Evolutionary conservation across 441 rosid species (phyloP).

Genomic region (Populus tomentosa): DNA sequence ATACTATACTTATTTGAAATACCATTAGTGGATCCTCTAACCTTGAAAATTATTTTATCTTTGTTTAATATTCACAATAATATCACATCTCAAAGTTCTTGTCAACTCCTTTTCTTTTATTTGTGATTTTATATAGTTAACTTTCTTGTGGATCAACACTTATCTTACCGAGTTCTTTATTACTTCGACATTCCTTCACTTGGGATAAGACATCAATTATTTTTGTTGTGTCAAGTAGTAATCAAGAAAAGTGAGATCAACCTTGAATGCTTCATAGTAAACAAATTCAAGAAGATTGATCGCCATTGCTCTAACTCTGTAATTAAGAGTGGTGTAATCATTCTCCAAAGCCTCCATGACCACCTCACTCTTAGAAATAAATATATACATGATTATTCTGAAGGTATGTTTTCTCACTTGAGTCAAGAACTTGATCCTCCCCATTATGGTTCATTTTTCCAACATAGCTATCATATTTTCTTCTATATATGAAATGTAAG

Average conservation of each 20-base stretch:
- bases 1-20: no score
- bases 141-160: no score
- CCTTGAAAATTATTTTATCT: no score
- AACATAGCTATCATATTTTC: constrained; percentile 46
- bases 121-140: no score
- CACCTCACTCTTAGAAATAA: constrained; percentile 44
- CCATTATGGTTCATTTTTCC: constrained; percentile 65
- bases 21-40: no score
- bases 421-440: constrained; percentile 58
- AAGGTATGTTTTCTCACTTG: constrained; percentile 70
- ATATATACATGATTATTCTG: constrained; percentile 70
- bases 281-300: constrained; percentile 83
- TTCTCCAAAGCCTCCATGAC: constrained; percentile 63
- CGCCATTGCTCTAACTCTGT: constrained; percentile 84
- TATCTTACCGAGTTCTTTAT: no score
- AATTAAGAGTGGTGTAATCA: constrained; percentile 66
- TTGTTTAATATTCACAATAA: no score
- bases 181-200: no score
- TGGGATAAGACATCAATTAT: no score
- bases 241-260: neutral
- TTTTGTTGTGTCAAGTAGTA: no score
- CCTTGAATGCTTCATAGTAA: constrained; percentile 75
- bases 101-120: no score
- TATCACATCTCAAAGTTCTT: no score
- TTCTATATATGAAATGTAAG: constrained; percentile 57